phyloP scores from a whole-genome alignment of 2,329 filamentous ascomycete genomes.

The Aspergillus sp. region DNA sequence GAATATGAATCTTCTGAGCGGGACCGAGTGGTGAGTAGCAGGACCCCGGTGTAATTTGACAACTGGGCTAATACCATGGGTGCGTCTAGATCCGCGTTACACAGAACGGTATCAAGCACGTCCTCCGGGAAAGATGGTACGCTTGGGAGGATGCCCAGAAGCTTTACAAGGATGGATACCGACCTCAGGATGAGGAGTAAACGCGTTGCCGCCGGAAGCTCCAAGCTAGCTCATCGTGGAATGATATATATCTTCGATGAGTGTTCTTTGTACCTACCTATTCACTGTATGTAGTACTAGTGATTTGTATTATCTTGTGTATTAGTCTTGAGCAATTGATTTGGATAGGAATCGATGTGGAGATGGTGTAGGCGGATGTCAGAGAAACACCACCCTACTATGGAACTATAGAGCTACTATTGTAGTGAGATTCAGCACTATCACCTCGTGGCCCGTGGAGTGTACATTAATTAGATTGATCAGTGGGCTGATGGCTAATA shows the following conservation, averaged over 20 bases:
- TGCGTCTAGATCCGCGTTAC: conserved; percentile 66
- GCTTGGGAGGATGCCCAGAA: conserved; percentile 60
- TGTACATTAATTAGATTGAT: no score
- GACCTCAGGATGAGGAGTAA: conserved; percentile 31
- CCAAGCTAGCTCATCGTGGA: no score
- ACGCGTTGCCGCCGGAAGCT: background rate
- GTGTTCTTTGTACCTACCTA: no score
- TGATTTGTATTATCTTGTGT: background rate
- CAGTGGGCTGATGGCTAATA: no score
- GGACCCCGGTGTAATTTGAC: background rate
- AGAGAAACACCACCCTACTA: no score
- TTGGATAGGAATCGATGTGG: background rate
- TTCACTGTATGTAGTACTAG: background rate
- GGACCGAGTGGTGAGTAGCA: conserved; percentile 61
- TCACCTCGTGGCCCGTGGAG: no score
- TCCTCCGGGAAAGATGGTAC: conserved; percentile 84
- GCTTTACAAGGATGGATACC: conserved; percentile 36
- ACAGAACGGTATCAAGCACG: conserved; percentile 78
- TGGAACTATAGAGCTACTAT: no score
- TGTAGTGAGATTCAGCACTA: no score
- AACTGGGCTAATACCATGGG: background rate
- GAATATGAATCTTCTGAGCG: conserved; percentile 64
- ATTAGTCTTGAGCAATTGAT: background rate
- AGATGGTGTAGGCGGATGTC: no score
- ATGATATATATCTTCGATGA: no score